These are phyloP conservation scores for Tetrahymena borealis DNA, from an alignment of 73 alveolate genomes.

Conservation along the genomic window DNA sequence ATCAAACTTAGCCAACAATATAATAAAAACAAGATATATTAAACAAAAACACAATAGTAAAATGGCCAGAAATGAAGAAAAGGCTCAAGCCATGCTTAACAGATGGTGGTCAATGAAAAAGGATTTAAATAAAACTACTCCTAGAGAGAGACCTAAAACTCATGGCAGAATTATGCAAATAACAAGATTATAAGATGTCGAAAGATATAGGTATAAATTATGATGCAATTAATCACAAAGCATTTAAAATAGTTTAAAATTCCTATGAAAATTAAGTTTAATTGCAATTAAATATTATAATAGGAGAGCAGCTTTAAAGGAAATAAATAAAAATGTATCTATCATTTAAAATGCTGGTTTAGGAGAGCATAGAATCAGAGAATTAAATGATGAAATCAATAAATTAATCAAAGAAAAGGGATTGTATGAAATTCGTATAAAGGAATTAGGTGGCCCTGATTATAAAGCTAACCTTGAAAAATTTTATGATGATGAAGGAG, in stretches of 20 bases:
- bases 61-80: constrained; percentile 83
- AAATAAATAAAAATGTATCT: constrained; percentile 71
- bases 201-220: constrained; percentile 16
- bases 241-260: constrained; percentile 55
- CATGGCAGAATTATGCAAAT: constrained; percentile 29
- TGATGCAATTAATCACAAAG: constrained; percentile 47
- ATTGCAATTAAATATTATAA: background rate
- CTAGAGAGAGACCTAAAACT: constrained; percentile 66
- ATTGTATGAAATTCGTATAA: constrained; percentile 88
- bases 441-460: constrained; percentile 95
- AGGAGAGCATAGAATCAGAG: constrained; percentile 95
- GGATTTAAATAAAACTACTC: constrained; percentile 59
- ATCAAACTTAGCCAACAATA: too few species aligned
- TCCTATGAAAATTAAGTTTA: background rate
- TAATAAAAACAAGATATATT: too few species aligned
- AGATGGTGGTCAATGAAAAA: constrained; percentile 90
- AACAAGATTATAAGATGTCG: constrained; percentile 7
- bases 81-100: constrained; percentile 91
- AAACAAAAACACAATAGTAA: too few species aligned
- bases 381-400: constrained; percentile 94
- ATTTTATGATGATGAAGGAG: constrained; percentile 78
- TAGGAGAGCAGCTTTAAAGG: constrained; percentile 68
- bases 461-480: constrained; percentile 67
- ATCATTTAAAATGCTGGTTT: constrained; percentile 93
- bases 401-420: constrained; percentile 80